Conservation (phyloP, 1,284 basidiomycete species). For the Termitomyces sp. region DNA sequence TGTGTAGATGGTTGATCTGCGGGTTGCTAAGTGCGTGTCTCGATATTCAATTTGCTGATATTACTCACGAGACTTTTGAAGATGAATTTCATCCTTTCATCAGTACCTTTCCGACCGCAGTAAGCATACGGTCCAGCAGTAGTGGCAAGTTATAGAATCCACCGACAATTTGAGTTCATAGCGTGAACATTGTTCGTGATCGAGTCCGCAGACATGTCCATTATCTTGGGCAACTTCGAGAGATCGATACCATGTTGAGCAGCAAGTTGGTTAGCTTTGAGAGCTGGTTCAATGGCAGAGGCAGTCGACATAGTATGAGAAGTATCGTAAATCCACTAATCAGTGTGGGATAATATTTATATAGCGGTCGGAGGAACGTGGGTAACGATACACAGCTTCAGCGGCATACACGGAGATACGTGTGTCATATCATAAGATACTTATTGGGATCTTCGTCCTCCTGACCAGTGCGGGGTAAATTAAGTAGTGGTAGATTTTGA, state of each 20-base stretch:
- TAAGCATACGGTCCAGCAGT: neutral
- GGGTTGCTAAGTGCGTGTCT: neutral
- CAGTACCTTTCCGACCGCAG: slow-evolving; percentile 25
- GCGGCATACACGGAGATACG: neutral
- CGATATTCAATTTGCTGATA: neutral
- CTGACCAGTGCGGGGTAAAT: neutral
- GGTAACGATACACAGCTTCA: neutral
- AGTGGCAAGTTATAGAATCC: neutral
- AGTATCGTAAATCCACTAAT: neutral
- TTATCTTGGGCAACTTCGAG: slow-evolving; percentile 32
- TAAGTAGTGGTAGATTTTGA: too few species aligned
- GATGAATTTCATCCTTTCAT: slow-evolving; percentile 37
- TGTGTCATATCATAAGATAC: neutral
- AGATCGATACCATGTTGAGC: slow-evolving; percentile 32
- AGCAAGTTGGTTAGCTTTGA: slow-evolving; percentile 24
- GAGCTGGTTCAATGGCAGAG: slow-evolving; percentile 9
- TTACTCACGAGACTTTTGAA: slow-evolving; percentile 32
- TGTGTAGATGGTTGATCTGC: slow-evolving; percentile 59
- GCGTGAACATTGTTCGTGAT: neutral
- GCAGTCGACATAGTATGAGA: neutral
- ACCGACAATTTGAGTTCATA: neutral
- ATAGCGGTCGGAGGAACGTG: neutral
- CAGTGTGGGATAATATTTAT: neutral
- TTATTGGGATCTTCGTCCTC: neutral
- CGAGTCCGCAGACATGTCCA: slow-evolving; percentile 34